Evolutionary conservation across 208 protist species (phyloP), one percentile per base, ranked within the genome.

Genomic region (Vickermania ingenoplastis): DNA sequence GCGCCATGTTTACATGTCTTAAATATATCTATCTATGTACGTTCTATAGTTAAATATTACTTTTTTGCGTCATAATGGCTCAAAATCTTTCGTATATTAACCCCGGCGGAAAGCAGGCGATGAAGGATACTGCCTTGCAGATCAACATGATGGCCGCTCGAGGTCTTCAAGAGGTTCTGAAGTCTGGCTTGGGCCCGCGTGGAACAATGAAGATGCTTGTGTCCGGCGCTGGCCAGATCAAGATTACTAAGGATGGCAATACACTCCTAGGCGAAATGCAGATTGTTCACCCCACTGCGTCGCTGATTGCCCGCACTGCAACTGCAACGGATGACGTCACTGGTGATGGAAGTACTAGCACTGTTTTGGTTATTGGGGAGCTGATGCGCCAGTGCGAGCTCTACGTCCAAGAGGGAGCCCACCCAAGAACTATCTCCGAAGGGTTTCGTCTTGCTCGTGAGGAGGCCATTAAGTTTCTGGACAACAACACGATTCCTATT

Each of bases 181-280:
- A 98, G 69, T 97, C 95, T 2, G 99, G 99, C 76, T 83, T 99
- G 17, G 99, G 99, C 1, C 99, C 99, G 30, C 97, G 95, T 69
- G 98, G 98, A 53, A 99, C 98, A 5, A 93, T 99, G 71, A 99
- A 99, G 67, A 99, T 99, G 98, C 88, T 99, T 3, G 98, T 99
- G 13, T 95, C 87, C 30, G 99, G 99, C 49, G 88, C 96, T 63
- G 98, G 98, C 24, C 91, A 99, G 53, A 99, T 99, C 56, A 99
- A 99, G 79, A 94, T 99, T 22, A 99, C 99, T 4, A 99, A 99
- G 79, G 99, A 99, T 62, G 99, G 99, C 26, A 97, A 96, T 66
- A 98, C 98, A 25, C 89, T 99, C 26, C 83, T 99, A 7, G 89
- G 98, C 36, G 98, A 99, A 73, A 99, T 99, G 98, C 98, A 99